These are phyloP conservation scores for Fusarium sp. DNA, from an alignment of 2,329 filamentous ascomycete genomes.

Conservation along the genomic window DNA sequence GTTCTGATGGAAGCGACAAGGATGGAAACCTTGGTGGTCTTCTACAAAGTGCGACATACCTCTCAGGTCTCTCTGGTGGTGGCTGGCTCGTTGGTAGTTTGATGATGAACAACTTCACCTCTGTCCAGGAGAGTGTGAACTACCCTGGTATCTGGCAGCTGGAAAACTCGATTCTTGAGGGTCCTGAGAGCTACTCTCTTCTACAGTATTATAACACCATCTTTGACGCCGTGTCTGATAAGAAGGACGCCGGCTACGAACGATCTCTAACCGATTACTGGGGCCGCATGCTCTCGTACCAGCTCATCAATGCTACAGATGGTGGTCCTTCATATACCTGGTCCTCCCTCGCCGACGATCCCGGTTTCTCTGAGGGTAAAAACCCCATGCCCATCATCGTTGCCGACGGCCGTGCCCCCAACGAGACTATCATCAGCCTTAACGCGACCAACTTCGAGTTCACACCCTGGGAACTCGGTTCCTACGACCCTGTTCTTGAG, in stretches of 20 bases:
- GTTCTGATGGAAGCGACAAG: constrained; percentile 62
- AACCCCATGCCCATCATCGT: constrained; percentile 63
- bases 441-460: constrained; percentile 75
- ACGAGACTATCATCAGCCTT: constrained; percentile 55
- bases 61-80: constrained; percentile 84
- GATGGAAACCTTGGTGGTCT: constrained; percentile 81
- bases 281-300: constrained; percentile 86
- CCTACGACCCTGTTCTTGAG: constrained; percentile 68
- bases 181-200: constrained; percentile 52
- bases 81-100: constrained; percentile 88
- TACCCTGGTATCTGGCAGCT: constrained; percentile 55
- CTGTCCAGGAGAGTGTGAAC: constrained; percentile 55
- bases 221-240: constrained; percentile 49
- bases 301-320: constrained; percentile 80
- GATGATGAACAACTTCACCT: constrained; percentile 85
- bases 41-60: constrained; percentile 83
- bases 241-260: constrained; percentile 56
- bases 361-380: constrained; percentile 55
- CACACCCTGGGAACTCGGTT: constrained; percentile 73
- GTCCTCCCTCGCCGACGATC: constrained; percentile 70
- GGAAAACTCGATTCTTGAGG: constrained; percentile 55
- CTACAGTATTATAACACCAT: constrained; percentile 54
- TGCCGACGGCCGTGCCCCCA: constrained; percentile 59
- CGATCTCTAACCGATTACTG: constrained; percentile 88
- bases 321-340: constrained; percentile 84